phyloP scores from a whole-genome alignment of 2,329 filamentous ascomycete species.

The Pseudovirgaria hyperparasitica region DNA sequence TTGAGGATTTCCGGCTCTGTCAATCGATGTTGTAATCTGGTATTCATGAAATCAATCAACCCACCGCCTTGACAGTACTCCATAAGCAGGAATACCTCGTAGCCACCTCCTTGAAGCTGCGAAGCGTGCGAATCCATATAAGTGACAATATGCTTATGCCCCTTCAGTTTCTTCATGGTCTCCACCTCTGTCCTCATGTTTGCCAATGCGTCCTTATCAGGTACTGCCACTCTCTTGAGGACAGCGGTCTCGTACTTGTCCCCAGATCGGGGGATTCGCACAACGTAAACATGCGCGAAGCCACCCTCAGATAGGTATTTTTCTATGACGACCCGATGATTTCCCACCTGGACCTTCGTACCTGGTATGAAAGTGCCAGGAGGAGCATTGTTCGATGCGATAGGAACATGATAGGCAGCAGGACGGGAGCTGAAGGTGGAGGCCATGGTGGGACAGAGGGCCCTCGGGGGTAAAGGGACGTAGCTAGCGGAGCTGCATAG shows the following conservation, averaged over 20 bases:
- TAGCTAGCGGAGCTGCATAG: too few species aligned
- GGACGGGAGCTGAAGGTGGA: slow-evolving; percentile 14
- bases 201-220: slow-evolving; percentile 85
- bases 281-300: slow-evolving; percentile 96
- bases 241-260: slow-evolving; percentile 72
- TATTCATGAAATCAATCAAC: slow-evolving; percentile 99
- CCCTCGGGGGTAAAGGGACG: too few species aligned
- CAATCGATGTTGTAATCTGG: slow-evolving; percentile 83
- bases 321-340: slow-evolving; percentile 85
- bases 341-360: slow-evolving; percentile 92
- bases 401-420: slow-evolving; percentile 20
- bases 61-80: slow-evolving; percentile 92
- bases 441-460: neutral
- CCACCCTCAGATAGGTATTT: slow-evolving; percentile 97
- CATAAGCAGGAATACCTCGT: slow-evolving; percentile 97
- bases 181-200: slow-evolving; percentile 98
- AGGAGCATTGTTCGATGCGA: slow-evolving; percentile 24
- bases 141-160: slow-evolving; percentile 88
- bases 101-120: slow-evolving; percentile 81
- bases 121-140: slow-evolving; percentile 98
- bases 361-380: slow-evolving; percentile 78
- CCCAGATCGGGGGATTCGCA: slow-evolving; percentile 61
- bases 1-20: slow-evolving; percentile 95
- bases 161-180: slow-evolving; percentile 99
- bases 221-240: slow-evolving; percentile 88